Evolutionary conservation across 1,139 yeast species (phyloP).

Genomic region (Yamadazyma dendronema): DNA sequence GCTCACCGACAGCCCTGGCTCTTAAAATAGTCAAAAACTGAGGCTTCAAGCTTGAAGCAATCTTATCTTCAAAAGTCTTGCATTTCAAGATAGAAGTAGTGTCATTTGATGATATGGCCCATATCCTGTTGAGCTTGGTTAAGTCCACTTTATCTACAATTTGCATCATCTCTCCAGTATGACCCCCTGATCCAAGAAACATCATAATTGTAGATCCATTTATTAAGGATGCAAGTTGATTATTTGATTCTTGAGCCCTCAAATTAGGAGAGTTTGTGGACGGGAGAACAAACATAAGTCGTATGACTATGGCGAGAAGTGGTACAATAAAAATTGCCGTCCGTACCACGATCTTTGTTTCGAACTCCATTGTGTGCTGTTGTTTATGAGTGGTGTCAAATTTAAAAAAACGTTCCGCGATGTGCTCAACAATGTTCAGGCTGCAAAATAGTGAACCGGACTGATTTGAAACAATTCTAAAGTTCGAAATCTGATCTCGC

Average conservation of each 20-base stretch:
- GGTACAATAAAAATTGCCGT: constrained; percentile 26
- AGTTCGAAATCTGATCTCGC: constrained; percentile 11
- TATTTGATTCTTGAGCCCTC: background rate
- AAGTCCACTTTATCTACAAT: constrained; percentile 44
- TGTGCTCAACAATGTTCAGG: background rate
- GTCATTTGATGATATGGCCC: constrained; percentile 59
- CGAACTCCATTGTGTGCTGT: constrained; percentile 23
- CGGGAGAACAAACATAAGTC: constrained; percentile 33
- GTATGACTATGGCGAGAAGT: constrained; percentile 20
- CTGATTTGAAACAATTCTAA: no score
- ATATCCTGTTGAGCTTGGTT: constrained; percentile 31
- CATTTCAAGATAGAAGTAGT: constrained; percentile 53
- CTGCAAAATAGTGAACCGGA: no score
- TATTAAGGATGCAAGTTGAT: background rate
- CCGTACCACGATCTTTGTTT: constrained; percentile 22
- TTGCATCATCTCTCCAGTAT: constrained; percentile 91
- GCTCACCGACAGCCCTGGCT: constrained; percentile 78
- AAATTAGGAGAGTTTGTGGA: constrained; percentile 14
- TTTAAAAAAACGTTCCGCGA: background rate
- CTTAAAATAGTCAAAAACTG: constrained; percentile 50
- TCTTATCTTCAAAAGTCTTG: constrained; percentile 36
- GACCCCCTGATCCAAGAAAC: constrained; percentile 84
- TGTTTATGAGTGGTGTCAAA: background rate
- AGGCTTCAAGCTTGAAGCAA: constrained; percentile 17
- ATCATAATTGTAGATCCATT: constrained; percentile 43